Conservation (phyloP, 2,329 filamentous ascomycete species). For the Myriosclerotinia duriaeana region DNA sequence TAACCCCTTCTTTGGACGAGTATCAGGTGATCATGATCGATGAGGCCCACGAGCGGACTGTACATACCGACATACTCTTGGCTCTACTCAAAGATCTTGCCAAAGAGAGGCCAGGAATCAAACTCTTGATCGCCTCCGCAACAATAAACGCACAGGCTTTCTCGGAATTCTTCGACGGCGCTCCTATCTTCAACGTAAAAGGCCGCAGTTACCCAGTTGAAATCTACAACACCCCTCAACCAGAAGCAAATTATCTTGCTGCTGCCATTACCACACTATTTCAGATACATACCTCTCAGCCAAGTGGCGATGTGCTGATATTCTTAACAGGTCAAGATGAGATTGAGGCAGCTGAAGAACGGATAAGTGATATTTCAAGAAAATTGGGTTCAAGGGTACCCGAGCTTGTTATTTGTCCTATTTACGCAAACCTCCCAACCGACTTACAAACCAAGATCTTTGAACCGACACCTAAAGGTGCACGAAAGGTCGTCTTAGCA, state of each 20-base stretch:
- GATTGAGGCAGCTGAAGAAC: constrained; percentile 83
- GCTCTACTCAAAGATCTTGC: constrained; percentile 87
- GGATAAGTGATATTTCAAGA: constrained; percentile 78
- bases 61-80: constrained; percentile 87
- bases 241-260: constrained; percentile 90
- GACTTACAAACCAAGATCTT: constrained; percentile 94
- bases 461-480: constrained; percentile 80
- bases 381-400: constrained; percentile 83
- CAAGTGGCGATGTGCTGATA: constrained; percentile 84
- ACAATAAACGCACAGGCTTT: constrained; percentile 96
- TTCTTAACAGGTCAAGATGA: constrained; percentile 97
- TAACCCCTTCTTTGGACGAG: constrained; percentile 76
- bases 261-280: constrained; percentile 92
- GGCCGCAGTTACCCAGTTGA: constrained; percentile 87
- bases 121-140: constrained; percentile 87
- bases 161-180: constrained; percentile 84
- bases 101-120: constrained; percentile 78
- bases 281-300: constrained; percentile 88
- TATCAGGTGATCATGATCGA: constrained; percentile 95
- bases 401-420: constrained; percentile 86
- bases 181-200: constrained; percentile 92
- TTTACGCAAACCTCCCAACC: constrained; percentile 90
- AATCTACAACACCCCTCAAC: constrained; percentile 84
- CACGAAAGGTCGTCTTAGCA: constrained; percentile 87
- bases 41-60: constrained; percentile 91